These are phyloP conservation scores for Torulaspora pretoriensis DNA, from an alignment of 1,139 yeast species.

Conservation along the genomic window DNA sequence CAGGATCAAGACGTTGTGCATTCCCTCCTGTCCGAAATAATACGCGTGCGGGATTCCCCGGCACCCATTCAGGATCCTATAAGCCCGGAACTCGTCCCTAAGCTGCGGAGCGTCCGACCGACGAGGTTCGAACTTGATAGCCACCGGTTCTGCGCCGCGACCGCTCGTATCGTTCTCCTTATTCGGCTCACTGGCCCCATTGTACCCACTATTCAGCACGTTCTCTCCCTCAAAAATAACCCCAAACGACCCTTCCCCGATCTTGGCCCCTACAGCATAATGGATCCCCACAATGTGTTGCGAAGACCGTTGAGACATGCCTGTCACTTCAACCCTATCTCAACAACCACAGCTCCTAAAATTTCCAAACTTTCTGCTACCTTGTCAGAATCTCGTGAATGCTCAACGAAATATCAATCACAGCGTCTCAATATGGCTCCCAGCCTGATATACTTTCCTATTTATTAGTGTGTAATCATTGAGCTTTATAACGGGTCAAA, in stretches of 20 bases:
- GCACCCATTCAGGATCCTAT: conserved; percentile 76
- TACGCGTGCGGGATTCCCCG: conserved; percentile 91
- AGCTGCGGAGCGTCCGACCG: conserved; percentile 97
- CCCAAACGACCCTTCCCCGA: conserved; percentile 98
- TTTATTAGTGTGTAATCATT: not conserved
- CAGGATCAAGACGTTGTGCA: conserved; percentile 87
- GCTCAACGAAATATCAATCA: not conserved
- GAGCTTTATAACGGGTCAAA: conserved; percentile 1
- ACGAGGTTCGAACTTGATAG: conserved; percentile 77
- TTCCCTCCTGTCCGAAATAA: conserved; percentile 96
- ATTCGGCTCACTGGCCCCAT: conserved; percentile 4
- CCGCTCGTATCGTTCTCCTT: conserved; percentile 37
- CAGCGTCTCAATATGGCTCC: not conserved
- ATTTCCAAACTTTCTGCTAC: not conserved
- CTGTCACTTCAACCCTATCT: conserved; percentile 2
- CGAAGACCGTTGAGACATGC: conserved; percentile 16
- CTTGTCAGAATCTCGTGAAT: not conserved
- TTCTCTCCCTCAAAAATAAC: conserved; percentile 94
- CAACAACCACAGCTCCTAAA: not conserved
- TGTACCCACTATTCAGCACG: conserved; percentile 49
- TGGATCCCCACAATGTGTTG: conserved; percentile 62
- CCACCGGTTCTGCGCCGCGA: conserved; percentile 46
- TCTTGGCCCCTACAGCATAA: conserved; percentile 92
- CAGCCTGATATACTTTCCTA: not conserved
- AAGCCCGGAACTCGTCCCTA: conserved; percentile 91